Percentiles rank a stretch among this genome's conserved stretches.
Evolutionary conservation across 2,329 filamentous ascomycete genomes (phyloP).

Genomic region (Penicillium sp.): DNA sequence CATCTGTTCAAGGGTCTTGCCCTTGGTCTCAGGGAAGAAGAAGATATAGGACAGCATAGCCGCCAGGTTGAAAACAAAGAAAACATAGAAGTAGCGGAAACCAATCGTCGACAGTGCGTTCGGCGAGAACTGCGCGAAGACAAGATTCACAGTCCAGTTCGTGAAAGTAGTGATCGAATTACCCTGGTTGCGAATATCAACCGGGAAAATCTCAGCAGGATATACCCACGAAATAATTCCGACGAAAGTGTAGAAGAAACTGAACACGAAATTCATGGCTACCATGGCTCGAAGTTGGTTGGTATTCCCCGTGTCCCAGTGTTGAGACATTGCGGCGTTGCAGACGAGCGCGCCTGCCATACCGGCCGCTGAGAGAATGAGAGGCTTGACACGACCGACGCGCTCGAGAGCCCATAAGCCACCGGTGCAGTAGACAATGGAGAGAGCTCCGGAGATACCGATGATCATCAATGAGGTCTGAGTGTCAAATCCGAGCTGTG

Average conservation of each 20-base stretch:
- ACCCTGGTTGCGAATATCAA: slow-evolving; percentile 42
- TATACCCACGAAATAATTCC: slow-evolving; percentile 50
- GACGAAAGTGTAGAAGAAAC: slow-evolving; percentile 45
- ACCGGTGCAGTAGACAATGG: slow-evolving; percentile 49
- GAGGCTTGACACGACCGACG: slow-evolving; percentile 49
- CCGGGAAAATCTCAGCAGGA: slow-evolving; percentile 48
- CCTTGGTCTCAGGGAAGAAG: slow-evolving; percentile 36
- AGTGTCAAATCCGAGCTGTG: slow-evolving; percentile 45
- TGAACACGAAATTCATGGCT: slow-evolving; percentile 49
- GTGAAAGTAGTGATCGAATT: slow-evolving; percentile 45
- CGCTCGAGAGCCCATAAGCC: slow-evolving; percentile 48
- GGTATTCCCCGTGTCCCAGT: slow-evolving; percentile 34
- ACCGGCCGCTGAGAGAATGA: slow-evolving; percentile 45
- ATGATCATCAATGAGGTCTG: slow-evolving; percentile 52
- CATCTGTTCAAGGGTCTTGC: slow-evolving; percentile 31
- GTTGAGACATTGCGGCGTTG: slow-evolving; percentile 42
- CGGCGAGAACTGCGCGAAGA: slow-evolving; percentile 53
- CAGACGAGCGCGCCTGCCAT: slow-evolving; percentile 40
- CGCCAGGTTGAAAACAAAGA: slow-evolving; percentile 50
- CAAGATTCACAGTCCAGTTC: slow-evolving; percentile 49
- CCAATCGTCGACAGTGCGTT: slow-evolving; percentile 42
- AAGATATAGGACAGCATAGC: slow-evolving; percentile 37
- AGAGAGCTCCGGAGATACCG: slow-evolving; percentile 51
- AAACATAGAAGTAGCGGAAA: slow-evolving; percentile 52
- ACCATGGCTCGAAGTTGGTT: slow-evolving; percentile 46